These are phyloP conservation scores for Penicillium sp. DNA, from an alignment of 2,329 filamentous ascomycete species.

Conservation along the genomic window DNA sequence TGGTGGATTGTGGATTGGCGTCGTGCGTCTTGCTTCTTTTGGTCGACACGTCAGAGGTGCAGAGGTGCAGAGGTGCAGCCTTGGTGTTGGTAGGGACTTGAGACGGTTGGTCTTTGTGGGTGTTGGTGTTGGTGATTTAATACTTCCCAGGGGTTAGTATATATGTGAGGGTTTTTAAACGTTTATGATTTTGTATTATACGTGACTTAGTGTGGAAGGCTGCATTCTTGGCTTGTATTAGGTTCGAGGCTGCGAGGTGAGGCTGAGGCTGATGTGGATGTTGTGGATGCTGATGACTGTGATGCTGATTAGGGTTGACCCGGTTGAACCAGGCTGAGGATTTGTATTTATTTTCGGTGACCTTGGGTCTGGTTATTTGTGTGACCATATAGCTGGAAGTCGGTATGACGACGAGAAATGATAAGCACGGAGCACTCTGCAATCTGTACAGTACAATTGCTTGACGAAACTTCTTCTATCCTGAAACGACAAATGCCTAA, in stretches of 20 bases:
- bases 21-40: neutral
- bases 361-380: no score
- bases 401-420: no score
- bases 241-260: neutral
- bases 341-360: no score
- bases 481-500: neutral
- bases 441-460: no score
- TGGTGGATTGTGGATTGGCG: neutral
- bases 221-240: neutral
- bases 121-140: no score
- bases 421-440: no score
- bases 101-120: no score
- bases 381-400: no score
- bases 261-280: neutral
- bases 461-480: no score
- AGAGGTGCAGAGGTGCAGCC: neutral
- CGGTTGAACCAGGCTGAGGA: no score
- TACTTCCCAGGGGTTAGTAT: neutral
- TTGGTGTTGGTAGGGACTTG: neutral
- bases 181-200: neutral
- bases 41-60: slow-evolving; percentile 1
- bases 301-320: neutral
- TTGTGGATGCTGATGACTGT: neutral
- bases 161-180: no score
- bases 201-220: neutral